Percentiles rank a stretch among this genome's conserved stretches.
phyloP scores from a whole-genome alignment of 495 filamentous ascomycete species.

The Patellaria atrata region DNA sequence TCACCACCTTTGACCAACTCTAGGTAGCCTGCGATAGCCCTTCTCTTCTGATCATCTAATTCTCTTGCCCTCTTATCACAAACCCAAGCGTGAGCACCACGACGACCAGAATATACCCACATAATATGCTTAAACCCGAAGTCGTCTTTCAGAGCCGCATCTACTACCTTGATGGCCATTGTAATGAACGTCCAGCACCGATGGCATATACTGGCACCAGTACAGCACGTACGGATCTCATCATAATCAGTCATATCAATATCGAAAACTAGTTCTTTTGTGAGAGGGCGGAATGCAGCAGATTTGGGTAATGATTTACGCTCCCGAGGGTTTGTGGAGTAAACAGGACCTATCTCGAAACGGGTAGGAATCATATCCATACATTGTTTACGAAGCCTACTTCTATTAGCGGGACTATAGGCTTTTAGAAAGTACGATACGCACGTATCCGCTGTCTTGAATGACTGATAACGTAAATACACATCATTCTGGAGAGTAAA shows the following conservation, averaged over 20 bases:
- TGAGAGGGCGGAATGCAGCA: conserved; percentile 54
- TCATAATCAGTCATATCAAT: conserved; percentile 99
- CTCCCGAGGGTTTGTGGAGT: conserved; percentile 83
- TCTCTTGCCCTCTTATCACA: conserved; percentile 74
- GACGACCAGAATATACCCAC: conserved; percentile 94
- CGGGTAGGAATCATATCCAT: conserved; percentile 73
- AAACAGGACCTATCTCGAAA: conserved; percentile 96
- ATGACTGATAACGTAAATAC: conserved; percentile 87
- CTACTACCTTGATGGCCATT: conserved; percentile 91
- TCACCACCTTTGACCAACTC: conserved; percentile 73
- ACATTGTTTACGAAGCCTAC: conserved; percentile 79
- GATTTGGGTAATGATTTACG: conserved; percentile 74
- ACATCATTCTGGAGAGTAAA: conserved; percentile 82
- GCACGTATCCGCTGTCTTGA: conserved; percentile 68
- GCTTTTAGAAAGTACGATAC: too few relatives aligned
- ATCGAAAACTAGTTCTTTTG: conserved; percentile 95
- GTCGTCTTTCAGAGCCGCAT: conserved; percentile 73
- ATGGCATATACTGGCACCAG: conserved; percentile 78
- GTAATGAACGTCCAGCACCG: conserved; percentile 96
- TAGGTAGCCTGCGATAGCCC: conserved; percentile 73
- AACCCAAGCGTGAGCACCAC: conserved; percentile 98
- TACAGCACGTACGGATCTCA: conserved; percentile 87
- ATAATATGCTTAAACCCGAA: conserved; percentile 93
- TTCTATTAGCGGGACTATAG: too few relatives aligned
- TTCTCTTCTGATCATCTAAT: conserved; percentile 70